Conservation (phyloP, 2,329 filamentous ascomycete species). For the Phyllosticta citriasiana region DNA sequence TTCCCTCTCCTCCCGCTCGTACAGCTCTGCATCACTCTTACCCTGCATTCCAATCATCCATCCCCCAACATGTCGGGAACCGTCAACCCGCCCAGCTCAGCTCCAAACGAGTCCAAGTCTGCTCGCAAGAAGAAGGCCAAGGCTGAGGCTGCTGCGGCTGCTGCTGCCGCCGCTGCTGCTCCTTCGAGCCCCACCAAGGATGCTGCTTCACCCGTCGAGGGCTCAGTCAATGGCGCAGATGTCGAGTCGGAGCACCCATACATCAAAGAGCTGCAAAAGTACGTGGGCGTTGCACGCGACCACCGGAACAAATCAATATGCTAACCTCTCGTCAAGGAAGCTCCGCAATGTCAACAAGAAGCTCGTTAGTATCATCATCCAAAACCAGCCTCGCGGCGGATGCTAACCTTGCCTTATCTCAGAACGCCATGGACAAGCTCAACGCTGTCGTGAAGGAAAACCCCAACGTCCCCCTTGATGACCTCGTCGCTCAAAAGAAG, state of each 20-base stretch:
- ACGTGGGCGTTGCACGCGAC: conserved; percentile 27
- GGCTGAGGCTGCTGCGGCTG: conserved; percentile 27
- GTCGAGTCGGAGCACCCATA: conserved; percentile 60
- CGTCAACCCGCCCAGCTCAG: conserved; percentile 52
- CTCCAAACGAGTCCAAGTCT: conserved; percentile 45
- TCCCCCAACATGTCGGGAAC: conserved; percentile 50
- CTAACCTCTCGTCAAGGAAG: conserved; percentile 46
- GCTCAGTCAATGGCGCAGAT: conserved; percentile 45
- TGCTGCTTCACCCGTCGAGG: conserved; percentile 1
- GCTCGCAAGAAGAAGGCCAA: conserved; percentile 45
- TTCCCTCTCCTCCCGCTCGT: neutral
- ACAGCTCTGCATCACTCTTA: neutral
- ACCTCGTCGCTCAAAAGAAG: conserved; percentile 59
- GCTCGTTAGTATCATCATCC: conserved; percentile 54
- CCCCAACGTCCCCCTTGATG: conserved; percentile 59
- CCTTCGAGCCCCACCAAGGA: conserved; percentile 11
- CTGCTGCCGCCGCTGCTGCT: conserved; percentile 25
- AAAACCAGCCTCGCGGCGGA: neutral
- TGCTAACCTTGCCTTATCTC: conserved; percentile 15
- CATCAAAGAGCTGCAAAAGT: conserved; percentile 88
- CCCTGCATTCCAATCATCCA: neutral
- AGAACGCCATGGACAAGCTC: conserved; percentile 64
- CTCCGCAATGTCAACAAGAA: conserved; percentile 93
- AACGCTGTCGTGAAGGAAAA: conserved; percentile 60
- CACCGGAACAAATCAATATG: neutral